Evolutionary conservation across 2,329 filamentous ascomycete genomes (phyloP), one percentile per base, ranked within the genome.

Genomic region (Corynespora cassiicola): DNA sequence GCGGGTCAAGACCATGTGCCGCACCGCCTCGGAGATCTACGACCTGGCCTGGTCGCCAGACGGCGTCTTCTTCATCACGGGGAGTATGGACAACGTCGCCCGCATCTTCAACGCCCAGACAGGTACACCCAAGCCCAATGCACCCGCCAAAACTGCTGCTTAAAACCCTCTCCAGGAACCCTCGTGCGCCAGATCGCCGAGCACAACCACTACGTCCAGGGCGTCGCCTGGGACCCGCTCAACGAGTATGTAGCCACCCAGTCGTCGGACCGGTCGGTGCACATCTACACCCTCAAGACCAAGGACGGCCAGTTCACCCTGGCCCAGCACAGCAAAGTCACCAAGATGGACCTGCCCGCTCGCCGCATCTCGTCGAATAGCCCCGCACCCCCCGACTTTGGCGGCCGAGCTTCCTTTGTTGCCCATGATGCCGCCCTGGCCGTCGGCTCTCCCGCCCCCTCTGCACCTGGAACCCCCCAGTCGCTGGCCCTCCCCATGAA

Each of bases 1-100:
- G 94, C 81, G 92, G 47, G 87, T 92, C 47, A 97, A 95, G 73
- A 90, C 96, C 66, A 97, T 97, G 94, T 97, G 91, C 70, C 84
- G 94, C 47, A 95, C 91, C 29, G 92, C 91, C 22, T 90, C 91
- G 8, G 94, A 99, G 69, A 97, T 99, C 54, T 99, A 99, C 72
- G 94, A 99, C 69, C 75, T 99, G 40, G 94, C 94, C 33, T 99
- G 94, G 95, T 97, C 94, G 31, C 95, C 95, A n/a, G 94, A 99
- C 69, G 90, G 88, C 24, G 77, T 85, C 24, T 94, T 95, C 73
- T 96, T 99, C 75, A 96, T 99, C 58, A 96, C 95, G 16, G 94
- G 94, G 24, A 97, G 94, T 73, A 97, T 99, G 91, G 94, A 99
- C 74, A 99, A 99, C 67, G 86, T 97, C 65, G 91, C 94, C 42